Base-by-base conservation (phyloP, 148 eudicot genomes). In the Camellia japonica region DNA sequence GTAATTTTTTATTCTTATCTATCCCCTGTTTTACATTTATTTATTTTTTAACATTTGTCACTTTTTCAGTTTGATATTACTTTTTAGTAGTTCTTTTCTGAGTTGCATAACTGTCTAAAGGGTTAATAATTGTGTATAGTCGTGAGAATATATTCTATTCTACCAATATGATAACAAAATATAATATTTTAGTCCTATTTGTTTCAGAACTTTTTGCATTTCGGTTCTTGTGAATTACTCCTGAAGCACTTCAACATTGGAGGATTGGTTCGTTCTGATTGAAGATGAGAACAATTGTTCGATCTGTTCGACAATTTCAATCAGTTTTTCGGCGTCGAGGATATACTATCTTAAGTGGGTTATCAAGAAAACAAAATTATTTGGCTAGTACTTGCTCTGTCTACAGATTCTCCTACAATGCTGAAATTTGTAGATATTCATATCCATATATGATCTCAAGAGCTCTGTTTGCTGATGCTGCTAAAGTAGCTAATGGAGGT, bases 231-330 rank as follows among this genome's bases (percentile, higher is more conserved):
- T 86, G 81, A 81, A 70, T 87, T 68, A 78, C 78, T 51, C n/a
- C 59, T 81, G 55, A 30, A 20, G 60, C 13, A 49, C 11, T 38
- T 64, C 47, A 30, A 15, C 6, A 67, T 69, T 67, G 46, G 42
- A 73, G 20, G 41, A 64, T 68, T 73, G 75, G 66, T 30, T 30
- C 30, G 30, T 30, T 30, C 30, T 30, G 30, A 72, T 79, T 51
- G 76, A 87, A 83, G 63, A 93, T 93, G 96, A 90, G 97, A 79
- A 73, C 73, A 47, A 68, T 89, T 78, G 70, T 85, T 74, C 90
- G 85, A 8, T 80, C 88, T 7, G 47, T 82, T 74, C 81, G 88
- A 73, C 88, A 79, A 61, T 79, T 83, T 79, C 83, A 59, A 82
- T 83, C 90, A 51, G 81, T 79, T 68, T 73, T 85, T 77, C 80